Percentiles rank a stretch among this genome's conserved stretches.
These are phyloP conservation scores for Xylaria sp. DNA, from an alignment of 2,329 filamentous ascomycete species.

Conservation along the genomic window DNA sequence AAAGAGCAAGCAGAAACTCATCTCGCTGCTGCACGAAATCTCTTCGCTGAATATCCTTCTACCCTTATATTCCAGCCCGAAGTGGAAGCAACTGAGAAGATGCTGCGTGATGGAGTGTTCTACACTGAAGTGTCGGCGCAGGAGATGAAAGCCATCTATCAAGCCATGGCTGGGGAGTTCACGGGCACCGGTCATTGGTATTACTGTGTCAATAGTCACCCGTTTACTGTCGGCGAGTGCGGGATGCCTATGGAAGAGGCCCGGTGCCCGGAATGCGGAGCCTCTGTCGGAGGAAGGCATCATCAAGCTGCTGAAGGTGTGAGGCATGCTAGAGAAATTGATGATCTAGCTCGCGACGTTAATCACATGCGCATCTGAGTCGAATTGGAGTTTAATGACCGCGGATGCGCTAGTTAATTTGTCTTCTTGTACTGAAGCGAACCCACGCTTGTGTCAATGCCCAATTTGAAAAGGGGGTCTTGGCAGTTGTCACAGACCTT, in stretches of 20 bases:
- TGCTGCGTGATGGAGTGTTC: slow-evolving; percentile 60
- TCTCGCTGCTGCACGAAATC: slow-evolving; percentile 30
- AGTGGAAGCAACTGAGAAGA: slow-evolving; percentile 57
- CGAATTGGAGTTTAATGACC: slow-evolving; percentile 57
- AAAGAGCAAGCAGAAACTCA: slow-evolving; percentile 34
- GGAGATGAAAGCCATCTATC: slow-evolving; percentile 63
- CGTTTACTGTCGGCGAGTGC: slow-evolving; percentile 73
- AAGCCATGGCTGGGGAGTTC: slow-evolving; percentile 64
- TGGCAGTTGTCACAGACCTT: no score
- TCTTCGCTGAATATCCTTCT: slow-evolving; percentile 29
- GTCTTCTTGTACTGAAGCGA: background rate
- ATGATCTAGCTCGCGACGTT: slow-evolving; percentile 45
- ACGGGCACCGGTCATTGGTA: slow-evolving; percentile 71
- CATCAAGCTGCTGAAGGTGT: slow-evolving; percentile 66
- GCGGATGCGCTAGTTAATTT: background rate
- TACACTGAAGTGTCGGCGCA: slow-evolving; percentile 60
- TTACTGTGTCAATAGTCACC: slow-evolving; percentile 65
- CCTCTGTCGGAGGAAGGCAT: slow-evolving; percentile 64
- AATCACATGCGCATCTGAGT: slow-evolving; percentile 22
- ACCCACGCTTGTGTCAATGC: no score
- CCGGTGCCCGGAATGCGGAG: slow-evolving; percentile 71
- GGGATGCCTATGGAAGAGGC: slow-evolving; percentile 72
- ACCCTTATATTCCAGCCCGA: slow-evolving; percentile 53
- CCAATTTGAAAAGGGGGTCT: no score
- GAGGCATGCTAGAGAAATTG: slow-evolving; percentile 60